These are phyloP conservation scores for Cyberlindnera maclurae DNA, from an alignment of 805 yeast species.

Conservation along the genomic window DNA sequence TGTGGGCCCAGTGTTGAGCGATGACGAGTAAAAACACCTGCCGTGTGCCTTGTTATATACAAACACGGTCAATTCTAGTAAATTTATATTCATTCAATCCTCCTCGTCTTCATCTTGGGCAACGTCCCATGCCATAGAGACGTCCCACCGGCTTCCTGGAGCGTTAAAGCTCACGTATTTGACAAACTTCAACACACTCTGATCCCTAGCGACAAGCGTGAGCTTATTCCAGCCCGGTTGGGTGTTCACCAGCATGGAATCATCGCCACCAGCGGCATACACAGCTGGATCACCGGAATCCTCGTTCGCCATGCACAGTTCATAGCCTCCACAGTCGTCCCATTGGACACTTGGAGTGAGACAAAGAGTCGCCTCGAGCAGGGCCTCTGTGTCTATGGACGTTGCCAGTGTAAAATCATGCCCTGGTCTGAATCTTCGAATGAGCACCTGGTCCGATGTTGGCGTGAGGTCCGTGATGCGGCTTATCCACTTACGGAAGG, in stretches of 20 bases:
- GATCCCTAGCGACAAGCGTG: conserved; percentile 73
- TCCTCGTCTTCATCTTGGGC: conserved; percentile 20
- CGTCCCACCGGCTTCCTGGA: conserved; percentile 89
- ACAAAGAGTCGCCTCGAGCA: conserved; percentile 74
- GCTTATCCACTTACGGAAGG: conserved; percentile 66
- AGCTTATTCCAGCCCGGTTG: conserved; percentile 83
- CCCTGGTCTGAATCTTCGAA: conserved; percentile 92
- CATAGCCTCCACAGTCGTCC: conserved; percentile 93
- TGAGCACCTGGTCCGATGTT: conserved; percentile 57
- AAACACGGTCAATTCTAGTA: background rate
- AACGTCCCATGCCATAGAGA: conserved; percentile 74
- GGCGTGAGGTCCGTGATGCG: conserved; percentile 55
- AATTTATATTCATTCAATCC: conserved; percentile 1
- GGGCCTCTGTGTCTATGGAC: conserved; percentile 34
- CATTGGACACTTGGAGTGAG: conserved; percentile 80
- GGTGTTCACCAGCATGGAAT: conserved; percentile 68
- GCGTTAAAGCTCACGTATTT: conserved; percentile 88
- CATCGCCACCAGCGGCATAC: conserved; percentile 62
- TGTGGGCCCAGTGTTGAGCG: conserved; percentile 20
- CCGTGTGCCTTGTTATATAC: no score
- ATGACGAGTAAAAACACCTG: conserved; percentile 23
- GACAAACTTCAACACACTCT: conserved; percentile 81
- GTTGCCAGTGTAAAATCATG: conserved; percentile 91
- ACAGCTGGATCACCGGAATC: conserved; percentile 78
- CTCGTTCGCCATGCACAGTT: conserved; percentile 67